Conservation (phyloP, 345 rosid species). For the Capsella bursapastoris region DNA sequence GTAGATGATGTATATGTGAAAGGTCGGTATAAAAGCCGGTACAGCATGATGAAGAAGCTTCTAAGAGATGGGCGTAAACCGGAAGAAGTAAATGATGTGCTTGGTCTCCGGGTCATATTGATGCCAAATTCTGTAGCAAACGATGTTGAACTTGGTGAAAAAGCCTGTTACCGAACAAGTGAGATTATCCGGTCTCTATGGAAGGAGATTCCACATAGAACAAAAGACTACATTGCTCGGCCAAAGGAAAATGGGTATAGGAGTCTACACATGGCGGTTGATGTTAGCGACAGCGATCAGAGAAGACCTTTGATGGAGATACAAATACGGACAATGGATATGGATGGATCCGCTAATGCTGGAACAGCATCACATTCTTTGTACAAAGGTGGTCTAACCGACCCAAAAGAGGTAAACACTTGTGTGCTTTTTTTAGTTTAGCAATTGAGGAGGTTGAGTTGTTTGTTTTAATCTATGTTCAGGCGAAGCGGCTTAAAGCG, state of each 20-base stretch:
- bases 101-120: slow-evolving; percentile 80
- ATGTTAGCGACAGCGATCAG: slow-evolving; percentile 66
- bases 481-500: slow-evolving; percentile 89
- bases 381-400: slow-evolving; percentile 85
- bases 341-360: slow-evolving; percentile 80
- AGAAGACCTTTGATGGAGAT: slow-evolving; percentile 85
- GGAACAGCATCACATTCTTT: slow-evolving; percentile 92
- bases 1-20: slow-evolving; percentile 66
- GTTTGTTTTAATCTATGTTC: neutral
- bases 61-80: slow-evolving; percentile 82
- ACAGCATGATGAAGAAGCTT: slow-evolving; percentile 97
- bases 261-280: slow-evolving; percentile 95
- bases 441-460: neutral
- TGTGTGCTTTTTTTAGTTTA: neutral
- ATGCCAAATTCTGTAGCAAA: slow-evolving; percentile 54
- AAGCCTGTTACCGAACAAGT: slow-evolving; percentile 69
- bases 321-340: slow-evolving; percentile 81
- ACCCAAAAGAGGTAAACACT: slow-evolving; percentile 76
- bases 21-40: slow-evolving; percentile 85
- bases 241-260: slow-evolving; percentile 87
- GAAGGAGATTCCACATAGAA: slow-evolving; percentile 82
- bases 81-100: slow-evolving; percentile 83
- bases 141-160: slow-evolving; percentile 52
- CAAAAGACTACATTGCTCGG: slow-evolving; percentile 80
- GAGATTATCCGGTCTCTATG: slow-evolving; percentile 70